These are phyloP conservation scores for Gypsophila paniculata DNA, from an alignment of 179 eudicot genomes.

Conservation along the genomic window DNA sequence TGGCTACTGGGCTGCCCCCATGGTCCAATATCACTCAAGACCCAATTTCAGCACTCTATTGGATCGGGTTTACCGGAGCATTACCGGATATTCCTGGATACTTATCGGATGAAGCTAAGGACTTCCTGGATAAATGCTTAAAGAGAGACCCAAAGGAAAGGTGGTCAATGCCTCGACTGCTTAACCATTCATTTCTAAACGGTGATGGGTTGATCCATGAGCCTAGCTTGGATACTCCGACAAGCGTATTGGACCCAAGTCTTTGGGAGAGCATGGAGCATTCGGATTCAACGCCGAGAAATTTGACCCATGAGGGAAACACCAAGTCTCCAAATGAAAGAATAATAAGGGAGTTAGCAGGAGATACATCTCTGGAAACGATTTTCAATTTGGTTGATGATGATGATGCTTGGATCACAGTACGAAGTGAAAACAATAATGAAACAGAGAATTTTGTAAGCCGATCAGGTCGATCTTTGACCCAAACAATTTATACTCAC, in stretches of 20 bases:
- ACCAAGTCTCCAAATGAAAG: constrained; percentile 10
- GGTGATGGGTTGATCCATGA: constrained; percentile 13
- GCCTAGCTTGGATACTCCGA: constrained; percentile 26
- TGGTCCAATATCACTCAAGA: constrained; percentile 29
- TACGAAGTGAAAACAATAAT: constrained; percentile 20
- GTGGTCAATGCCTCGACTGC: constrained; percentile 33
- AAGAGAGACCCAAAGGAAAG: constrained; percentile 33
- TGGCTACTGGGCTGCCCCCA: constrained; percentile 37
- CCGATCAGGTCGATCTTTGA: neutral
- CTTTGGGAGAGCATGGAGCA: constrained; percentile 23
- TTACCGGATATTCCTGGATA: constrained; percentile 25
- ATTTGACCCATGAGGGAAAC: constrained; percentile 6
- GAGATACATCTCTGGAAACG: constrained; percentile 9
- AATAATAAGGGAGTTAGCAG: constrained; percentile 22
- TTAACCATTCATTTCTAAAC: constrained; percentile 34
- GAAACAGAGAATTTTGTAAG: neutral
- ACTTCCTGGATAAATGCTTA: constrained; percentile 33
- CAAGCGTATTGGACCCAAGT: constrained; percentile 30
- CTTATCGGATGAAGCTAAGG: constrained; percentile 27
- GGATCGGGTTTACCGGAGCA: constrained; percentile 31
- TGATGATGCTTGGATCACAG: constrained; percentile 34
- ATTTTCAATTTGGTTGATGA: constrained; percentile 22
- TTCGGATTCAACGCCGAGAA: neutral
- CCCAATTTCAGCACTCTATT: constrained; percentile 28
- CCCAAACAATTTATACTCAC: constrained; percentile 4